Conservation (phyloP, 495 filamentous ascomycete genomes). For the Lophiotrema nucula region DNA sequence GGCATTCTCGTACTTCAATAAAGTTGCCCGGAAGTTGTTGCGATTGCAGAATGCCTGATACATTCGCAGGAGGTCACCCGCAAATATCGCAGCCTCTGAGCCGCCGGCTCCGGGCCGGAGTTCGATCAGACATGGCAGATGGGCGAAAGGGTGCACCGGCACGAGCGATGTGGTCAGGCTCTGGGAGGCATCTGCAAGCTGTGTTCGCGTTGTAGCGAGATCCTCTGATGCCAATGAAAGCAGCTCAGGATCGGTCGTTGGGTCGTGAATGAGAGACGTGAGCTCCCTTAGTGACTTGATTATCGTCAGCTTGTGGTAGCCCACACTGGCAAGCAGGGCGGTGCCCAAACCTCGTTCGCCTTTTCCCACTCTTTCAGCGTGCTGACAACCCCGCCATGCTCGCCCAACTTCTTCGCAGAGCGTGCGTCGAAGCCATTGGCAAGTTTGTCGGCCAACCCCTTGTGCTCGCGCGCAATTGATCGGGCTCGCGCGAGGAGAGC, state of each 20-base stretch:
- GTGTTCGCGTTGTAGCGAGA: constrained; percentile 59
- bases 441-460: constrained; percentile 57
- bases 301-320: too few species aligned
- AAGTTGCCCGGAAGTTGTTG: constrained; percentile 56
- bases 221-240: constrained; percentile 74
- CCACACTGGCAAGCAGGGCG: too few species aligned
- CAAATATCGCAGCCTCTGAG: constrained; percentile 85
- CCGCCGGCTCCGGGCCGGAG: constrained; percentile 93
- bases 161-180: constrained; percentile 73
- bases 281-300: constrained; percentile 61
- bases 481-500: constrained; percentile 65
- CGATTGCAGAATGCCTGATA: constrained; percentile 75
- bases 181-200: constrained; percentile 58
- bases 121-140: constrained; percentile 86
- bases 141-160: constrained; percentile 88
- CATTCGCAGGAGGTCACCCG: constrained; percentile 83
- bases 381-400: constrained; percentile 64
- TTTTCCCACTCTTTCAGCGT: constrained; percentile 70
- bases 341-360: constrained; percentile 47
- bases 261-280: constrained; percentile 57
- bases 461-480: constrained; percentile 64
- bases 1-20: constrained; percentile 56
- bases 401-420: constrained; percentile 73
- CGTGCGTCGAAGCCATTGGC: constrained; percentile 65
- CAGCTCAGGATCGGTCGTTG: constrained; percentile 61